Conservation (phyloP, 2,329 filamentous ascomycete genomes). For the Penicillium sp. region DNA sequence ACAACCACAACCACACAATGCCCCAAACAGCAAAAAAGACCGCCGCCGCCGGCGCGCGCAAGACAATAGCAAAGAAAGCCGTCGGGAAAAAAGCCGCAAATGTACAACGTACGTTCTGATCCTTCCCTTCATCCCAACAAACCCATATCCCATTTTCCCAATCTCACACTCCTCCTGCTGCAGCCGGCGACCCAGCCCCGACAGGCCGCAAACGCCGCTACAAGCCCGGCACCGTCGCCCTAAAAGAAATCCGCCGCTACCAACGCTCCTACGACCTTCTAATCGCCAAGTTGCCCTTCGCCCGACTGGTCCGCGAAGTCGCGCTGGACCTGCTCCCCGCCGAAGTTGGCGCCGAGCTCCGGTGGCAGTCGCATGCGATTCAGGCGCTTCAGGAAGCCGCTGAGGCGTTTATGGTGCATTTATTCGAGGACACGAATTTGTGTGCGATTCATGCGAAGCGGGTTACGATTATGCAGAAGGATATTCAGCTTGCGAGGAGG, state of each 20-base stretch:
- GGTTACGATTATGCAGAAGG: conserved; percentile 97
- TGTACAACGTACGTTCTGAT: conserved; percentile 38
- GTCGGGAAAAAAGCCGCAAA: conserved; percentile 32
- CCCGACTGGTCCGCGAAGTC: conserved; percentile 54
- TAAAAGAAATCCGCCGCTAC: conserved; percentile 88
- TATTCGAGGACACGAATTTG: conserved; percentile 96
- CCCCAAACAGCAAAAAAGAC: conserved; percentile 9
- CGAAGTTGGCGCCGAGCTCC: conserved; percentile 65
- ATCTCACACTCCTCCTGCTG: conserved; percentile 9
- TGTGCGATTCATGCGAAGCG: conserved; percentile 96
- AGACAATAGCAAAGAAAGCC: conserved; percentile 27
- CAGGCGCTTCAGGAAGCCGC: conserved; percentile 90
- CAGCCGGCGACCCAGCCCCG: conserved; percentile 74
- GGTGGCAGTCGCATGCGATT: conserved; percentile 96
- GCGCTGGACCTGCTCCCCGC: conserved; percentile 61
- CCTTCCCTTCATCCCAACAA: neutral
- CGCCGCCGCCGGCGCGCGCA: conserved; percentile 25
- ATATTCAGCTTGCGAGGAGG: conserved; percentile 86
- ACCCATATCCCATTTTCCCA: neutral
- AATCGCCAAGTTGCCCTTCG: conserved; percentile 61
- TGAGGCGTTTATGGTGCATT: conserved; percentile 92
- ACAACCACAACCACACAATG: conserved; percentile 38
- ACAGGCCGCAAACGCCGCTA: conserved; percentile 64
- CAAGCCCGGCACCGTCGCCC: conserved; percentile 77
- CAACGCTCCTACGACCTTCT: conserved; percentile 88